Evolutionary conservation across 306 rosid genomes (phyloP).

Genomic region (Macrotyloma uniflorum): DNA sequence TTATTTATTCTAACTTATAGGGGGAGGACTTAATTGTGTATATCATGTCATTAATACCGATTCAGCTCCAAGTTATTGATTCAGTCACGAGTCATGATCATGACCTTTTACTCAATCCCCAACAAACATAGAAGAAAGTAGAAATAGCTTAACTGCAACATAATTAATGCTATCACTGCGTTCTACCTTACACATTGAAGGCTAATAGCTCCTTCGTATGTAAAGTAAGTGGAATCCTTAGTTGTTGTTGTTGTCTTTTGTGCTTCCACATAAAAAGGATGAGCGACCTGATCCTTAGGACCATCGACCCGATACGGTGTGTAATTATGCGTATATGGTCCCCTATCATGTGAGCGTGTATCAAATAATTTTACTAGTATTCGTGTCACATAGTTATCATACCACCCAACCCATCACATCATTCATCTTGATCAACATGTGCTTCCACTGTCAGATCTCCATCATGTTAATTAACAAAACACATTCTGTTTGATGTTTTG

Average conservation of each 20-base stretch:
- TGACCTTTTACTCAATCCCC: conserved; percentile 18
- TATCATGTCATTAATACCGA: background rate
- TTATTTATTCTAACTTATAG: background rate
- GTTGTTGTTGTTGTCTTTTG: conserved; percentile 43
- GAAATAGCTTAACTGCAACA: conserved; percentile 26
- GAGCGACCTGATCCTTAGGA: conserved; percentile 38
- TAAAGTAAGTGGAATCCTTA: conserved; percentile 27
- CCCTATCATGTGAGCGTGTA: conserved; percentile 55
- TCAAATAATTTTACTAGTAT: conserved; percentile 45
- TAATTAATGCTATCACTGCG: conserved; percentile 23
- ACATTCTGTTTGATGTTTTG: background rate
- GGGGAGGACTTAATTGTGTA: background rate
- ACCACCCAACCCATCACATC: conserved; percentile 68
- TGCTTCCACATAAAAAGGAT: conserved; percentile 40
- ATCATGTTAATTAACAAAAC: conserved; percentile 38
- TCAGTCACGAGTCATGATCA: conserved; percentile 28
- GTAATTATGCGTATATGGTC: conserved; percentile 60
- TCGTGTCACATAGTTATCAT: conserved; percentile 58
- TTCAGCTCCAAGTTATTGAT: conserved; percentile 10
- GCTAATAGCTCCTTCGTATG: conserved; percentile 21
- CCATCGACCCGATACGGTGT: conserved; percentile 34
- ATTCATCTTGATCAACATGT: conserved; percentile 51
- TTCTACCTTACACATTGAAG: conserved; percentile 33
- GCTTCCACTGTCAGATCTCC: conserved; percentile 53
- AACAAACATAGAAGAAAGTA: conserved; percentile 32